Evolutionary conservation across 345 rosid species (phyloP), one percentile per base, ranked within the genome.

Genomic region (Passiflora organensis): DNA sequence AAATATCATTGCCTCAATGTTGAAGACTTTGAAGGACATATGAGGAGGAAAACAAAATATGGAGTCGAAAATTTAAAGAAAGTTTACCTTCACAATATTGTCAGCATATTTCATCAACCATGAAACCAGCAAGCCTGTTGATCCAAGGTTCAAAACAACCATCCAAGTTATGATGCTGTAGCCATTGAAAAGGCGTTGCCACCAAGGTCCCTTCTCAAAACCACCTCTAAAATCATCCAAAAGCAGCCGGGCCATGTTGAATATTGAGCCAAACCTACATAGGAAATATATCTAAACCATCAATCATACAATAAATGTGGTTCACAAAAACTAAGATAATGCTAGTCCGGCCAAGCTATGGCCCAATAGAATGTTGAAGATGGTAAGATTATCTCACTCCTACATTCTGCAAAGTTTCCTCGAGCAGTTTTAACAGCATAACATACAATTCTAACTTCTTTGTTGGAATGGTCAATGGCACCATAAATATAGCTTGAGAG

Each of bases 61-160:
- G 4, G 13, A 6, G 24, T 43, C 13, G 39, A 23, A 75, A 24
- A 1, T 13, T 25, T 36, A n/a, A 20, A 24, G 34, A 2, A 55
- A 43, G 20, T 24, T 57, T 71, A 86, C 97, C 97, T 93, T 93
- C 18, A 89, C 96, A 55, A 86, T 89, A 64, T 93, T 89, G 79
- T 86, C 97, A 55, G 88, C 90, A 74, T 86, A 89, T 51, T 84
- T 89, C 93, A 90, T 84, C 68, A 90, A 61, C 90, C 94, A 84
- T 1, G 94, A 90, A 67, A 90, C 97, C 20, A 87, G 65, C 67
- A 90, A 70, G 51, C 97, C 89, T 34, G 97, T 78, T 56, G 83
- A 87, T 38, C 90, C 89, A 5, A 84, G 83, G 64, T 86, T 93
- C 56, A 93, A 74, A 69, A 86, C 88, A 49, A 89, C 97, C 82